Conservation (phyloP, 441 rosid species). For the Populus hybrid region DNA sequence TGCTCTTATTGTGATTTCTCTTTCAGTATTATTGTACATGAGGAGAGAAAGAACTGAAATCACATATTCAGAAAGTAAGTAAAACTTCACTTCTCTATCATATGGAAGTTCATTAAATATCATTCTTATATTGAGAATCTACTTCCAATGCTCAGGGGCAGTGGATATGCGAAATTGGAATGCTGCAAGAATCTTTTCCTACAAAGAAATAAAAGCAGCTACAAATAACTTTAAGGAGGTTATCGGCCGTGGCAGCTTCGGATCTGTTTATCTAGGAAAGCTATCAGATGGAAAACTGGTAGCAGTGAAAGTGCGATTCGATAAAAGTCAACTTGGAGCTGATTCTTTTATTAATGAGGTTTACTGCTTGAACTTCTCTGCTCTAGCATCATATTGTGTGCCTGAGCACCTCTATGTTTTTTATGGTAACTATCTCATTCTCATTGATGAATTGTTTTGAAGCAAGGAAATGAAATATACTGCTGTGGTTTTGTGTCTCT, state of each 20-base stretch:
- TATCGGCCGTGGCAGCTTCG: constrained; percentile 89
- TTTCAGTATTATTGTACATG: constrained; percentile 33
- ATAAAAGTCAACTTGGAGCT: constrained; percentile 80
- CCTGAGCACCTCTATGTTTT: background rate
- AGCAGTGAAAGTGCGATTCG: constrained; percentile 89
- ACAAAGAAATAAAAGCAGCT: constrained; percentile 79
- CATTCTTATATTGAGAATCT: constrained; percentile 16
- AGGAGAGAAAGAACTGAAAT: constrained; percentile 49
- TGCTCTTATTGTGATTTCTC: constrained; percentile 39
- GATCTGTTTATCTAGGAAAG: constrained; percentile 85
- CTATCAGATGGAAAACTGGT: constrained; percentile 73
- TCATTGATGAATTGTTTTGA: background rate
- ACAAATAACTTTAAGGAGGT: constrained; percentile 78
- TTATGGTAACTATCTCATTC: background rate
- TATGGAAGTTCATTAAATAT: background rate
- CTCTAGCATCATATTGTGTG: background rate
- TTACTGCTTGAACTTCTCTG: constrained; percentile 15
- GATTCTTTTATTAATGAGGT: constrained; percentile 96
- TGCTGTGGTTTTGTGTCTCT: background rate
- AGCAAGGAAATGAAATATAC: background rate
- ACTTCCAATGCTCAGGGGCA: constrained; percentile 36
- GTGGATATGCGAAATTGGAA: constrained; percentile 79
- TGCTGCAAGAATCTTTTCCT: constrained; percentile 67
- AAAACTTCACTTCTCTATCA: constrained; percentile 8
- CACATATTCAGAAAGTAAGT: constrained; percentile 47